Evolutionary conservation across 2,329 filamentous ascomycete species (phyloP), one percentile per base, ranked within the genome.

Genomic region (Rhexocercosporidium sp.): DNA sequence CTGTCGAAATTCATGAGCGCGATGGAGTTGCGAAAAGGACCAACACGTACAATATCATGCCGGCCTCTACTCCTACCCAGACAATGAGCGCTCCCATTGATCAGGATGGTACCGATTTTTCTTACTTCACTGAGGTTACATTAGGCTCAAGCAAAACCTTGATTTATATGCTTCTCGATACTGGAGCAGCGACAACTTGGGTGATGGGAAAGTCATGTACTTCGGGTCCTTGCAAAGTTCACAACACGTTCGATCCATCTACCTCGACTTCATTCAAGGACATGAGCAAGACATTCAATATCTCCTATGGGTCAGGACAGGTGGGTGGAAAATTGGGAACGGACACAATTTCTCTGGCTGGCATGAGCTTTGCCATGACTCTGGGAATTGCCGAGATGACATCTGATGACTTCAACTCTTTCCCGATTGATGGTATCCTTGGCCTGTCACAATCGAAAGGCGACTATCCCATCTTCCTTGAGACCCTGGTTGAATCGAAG

Each of bases 341-440:
- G 11, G 94, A 97, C 74, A 88, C 82, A 0, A 76, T 96, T 25
- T 82, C 83, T 3, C 80, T 97, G 70, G 91, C 89, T 1, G 88
- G 87, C 18, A 82, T 94, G 69, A 85, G 83, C 49, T 76, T 93
- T 16, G 78, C 84, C 1, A 84, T 93, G 73, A 82, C 86, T 3
- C 92, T 97, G 74, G 94, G 94, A 4, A 79, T 94, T 67, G 92
- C 91, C 25, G 86, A 85, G 39, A 85, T 85, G 27, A 92, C 92
- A 1, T 93, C 92, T 0, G 79, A 87, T 61, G 89, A 96, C 70
- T 97, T 97, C 77, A 80, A 82, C 31, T 85, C 86, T 62, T 97
- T 95, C 73, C 91, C 92, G 1, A 94, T 97, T 78, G 94, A 97
- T 77, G 94, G 94, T 27, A 96, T 97, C 59, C 81, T 97, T 2